Base-by-base conservation (phyloP, 1,284 basidiomycete species). In the Malassezia cuniculi region DNA sequence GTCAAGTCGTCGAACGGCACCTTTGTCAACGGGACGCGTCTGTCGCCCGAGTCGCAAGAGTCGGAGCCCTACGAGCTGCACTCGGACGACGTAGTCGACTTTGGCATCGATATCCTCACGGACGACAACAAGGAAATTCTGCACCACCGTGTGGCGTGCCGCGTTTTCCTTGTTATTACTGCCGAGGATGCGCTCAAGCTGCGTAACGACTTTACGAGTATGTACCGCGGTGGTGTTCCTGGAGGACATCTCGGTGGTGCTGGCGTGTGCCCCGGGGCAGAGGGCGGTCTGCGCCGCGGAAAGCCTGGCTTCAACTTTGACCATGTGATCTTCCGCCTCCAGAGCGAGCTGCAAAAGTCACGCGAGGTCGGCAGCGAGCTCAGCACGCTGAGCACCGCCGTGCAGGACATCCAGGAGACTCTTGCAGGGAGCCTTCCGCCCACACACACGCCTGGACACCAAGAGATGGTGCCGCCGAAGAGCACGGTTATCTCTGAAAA, bases 111-210 rank as follows among this genome's bases (percentile, higher is more conserved):
- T 71, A 97, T 97, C 49, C 83, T 94, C 41, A 85, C 85, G 47
- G 90, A 99, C 64, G 93, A 97, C 72, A 94, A 93, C 74, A 86
- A 87, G 70, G 87, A 86, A 0, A 87, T 94, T 49, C 81, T 97
- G 33, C 90, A 97, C 69, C 89, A 95, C 73, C 95, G 95, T 68
- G 93, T 97, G 27, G 85, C 90, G 8, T 86, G 87, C 10, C 83
- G 85, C 29, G 85, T 87, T 22, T 78, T 86, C 45, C 84, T 89
- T 53, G 79, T 93, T 7, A 79, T 90, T 58, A 78, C 75, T 0
- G 79, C 85, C 27, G 83, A 87, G 43, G 90, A 97, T 60, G 80
- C 78, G 10, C 44, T 61, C 20, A 50, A 52, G 34, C 50, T 66
- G 21, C 52, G 60, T 26, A 56, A 55, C 34, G 63, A 66, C 41